phyloP scores from a whole-genome alignment of 495 filamentous ascomycete genomes.

The Penicillium antarcticum region DNA sequence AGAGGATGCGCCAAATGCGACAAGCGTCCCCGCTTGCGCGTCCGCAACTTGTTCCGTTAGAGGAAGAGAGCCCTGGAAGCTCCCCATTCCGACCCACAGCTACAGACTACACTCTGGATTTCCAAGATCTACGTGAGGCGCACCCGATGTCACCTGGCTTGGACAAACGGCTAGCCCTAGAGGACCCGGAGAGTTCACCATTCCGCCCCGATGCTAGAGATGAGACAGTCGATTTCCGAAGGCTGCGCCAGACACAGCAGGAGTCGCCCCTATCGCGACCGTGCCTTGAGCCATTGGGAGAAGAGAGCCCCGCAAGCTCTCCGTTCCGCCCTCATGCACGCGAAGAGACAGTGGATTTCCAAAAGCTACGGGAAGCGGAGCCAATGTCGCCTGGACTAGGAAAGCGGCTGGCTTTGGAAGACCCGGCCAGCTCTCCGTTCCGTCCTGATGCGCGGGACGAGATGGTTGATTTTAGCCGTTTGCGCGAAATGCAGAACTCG shows the following conservation, averaged over 20 bases:
- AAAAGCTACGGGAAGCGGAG: slow-evolving; percentile 22
- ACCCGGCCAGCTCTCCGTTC: slow-evolving; percentile 33
- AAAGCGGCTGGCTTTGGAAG: slow-evolving; percentile 10
- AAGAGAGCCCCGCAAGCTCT: slow-evolving; percentile 24
- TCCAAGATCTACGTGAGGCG: slow-evolving; percentile 22
- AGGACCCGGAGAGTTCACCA: slow-evolving; percentile 34
- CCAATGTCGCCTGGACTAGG: slow-evolving; percentile 16
- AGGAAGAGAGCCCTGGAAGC: slow-evolving; percentile 23
- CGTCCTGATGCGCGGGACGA: slow-evolving; percentile 26
- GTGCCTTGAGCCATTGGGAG: neutral
- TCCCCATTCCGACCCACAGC: slow-evolving; percentile 37
- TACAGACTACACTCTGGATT: slow-evolving; percentile 32
- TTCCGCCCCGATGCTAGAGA: slow-evolving; percentile 34
- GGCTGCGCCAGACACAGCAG: slow-evolving; percentile 16
- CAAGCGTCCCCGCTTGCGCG: slow-evolving; percentile 2
- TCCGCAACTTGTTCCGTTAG: neutral
- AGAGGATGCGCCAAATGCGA: slow-evolving; percentile 21
- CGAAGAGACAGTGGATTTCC: slow-evolving; percentile 32
- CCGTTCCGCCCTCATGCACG: slow-evolving; percentile 31
- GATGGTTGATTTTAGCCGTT: slow-evolving; percentile 25
- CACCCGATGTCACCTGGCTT: slow-evolving; percentile 16
- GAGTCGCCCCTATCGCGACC: slow-evolving; percentile 2
- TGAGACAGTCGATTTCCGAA: slow-evolving; percentile 31
- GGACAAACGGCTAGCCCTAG: slow-evolving; percentile 3
- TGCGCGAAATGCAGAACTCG: slow-evolving; percentile 9